A percentile compares a stretch with the other conserved stretches of the same genome.
Evolutionary conservation across 2,329 filamentous ascomycete species (phyloP).

Genomic region (Aspergillus aculeatinus): DNA sequence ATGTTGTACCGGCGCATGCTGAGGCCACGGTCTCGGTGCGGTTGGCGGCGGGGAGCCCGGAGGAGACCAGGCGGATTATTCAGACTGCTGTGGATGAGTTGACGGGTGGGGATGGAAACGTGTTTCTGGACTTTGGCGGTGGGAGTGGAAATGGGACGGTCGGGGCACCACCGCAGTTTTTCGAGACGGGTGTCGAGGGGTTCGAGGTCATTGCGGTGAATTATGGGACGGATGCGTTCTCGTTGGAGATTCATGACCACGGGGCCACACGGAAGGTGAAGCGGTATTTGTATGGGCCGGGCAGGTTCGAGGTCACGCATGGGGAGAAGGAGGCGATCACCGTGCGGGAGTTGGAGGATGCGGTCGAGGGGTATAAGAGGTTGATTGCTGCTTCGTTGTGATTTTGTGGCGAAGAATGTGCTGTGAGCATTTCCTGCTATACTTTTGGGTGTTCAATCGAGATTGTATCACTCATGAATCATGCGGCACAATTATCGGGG

Average conservation of each 20-base stretch:
- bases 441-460: no score
- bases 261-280: slow-evolving; percentile 51
- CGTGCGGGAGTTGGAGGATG: slow-evolving; percentile 70
- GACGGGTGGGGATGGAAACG: slow-evolving; percentile 45
- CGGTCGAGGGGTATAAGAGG: slow-evolving; percentile 76
- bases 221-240: slow-evolving; percentile 89
- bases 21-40: slow-evolving; percentile 65
- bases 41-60: slow-evolving; percentile 51
- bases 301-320: slow-evolving; percentile 81
- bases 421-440: no score
- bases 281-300: slow-evolving; percentile 62
- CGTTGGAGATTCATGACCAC: slow-evolving; percentile 56
- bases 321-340: slow-evolving; percentile 77
- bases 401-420: no score
- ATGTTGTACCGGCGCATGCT: slow-evolving; percentile 80
- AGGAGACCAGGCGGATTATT: slow-evolving; percentile 59
- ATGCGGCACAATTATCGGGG: no score
- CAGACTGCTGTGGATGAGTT: slow-evolving; percentile 55
- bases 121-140: slow-evolving; percentile 59
- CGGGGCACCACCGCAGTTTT: slow-evolving; percentile 74
- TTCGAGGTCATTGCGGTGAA: slow-evolving; percentile 85
- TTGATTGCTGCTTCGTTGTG: slow-evolving; percentile 51
- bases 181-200: slow-evolving; percentile 78
- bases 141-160: slow-evolving; percentile 30
- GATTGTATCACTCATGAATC: no score